Evolutionary conservation across 164 flowering plant species (phyloP), one percentile per base, ranked within the genome.

Genomic region (Aristolochia fimbriata): DNA sequence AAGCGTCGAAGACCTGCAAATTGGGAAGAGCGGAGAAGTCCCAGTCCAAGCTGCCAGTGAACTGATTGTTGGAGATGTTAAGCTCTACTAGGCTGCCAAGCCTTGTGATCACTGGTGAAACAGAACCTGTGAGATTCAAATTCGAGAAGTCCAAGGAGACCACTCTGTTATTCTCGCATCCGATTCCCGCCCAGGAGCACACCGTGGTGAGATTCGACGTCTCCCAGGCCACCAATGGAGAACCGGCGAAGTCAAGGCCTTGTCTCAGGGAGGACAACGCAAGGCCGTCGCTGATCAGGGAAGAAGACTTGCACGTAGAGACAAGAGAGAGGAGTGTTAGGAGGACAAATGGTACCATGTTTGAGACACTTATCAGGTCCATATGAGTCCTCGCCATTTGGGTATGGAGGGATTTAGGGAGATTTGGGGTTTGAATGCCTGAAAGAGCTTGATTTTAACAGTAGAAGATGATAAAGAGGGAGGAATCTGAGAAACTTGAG

Each of bases 101-200:
- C 22, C 60, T 55, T 6, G 78, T 71, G 49, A 92, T 50, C 6
- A 30, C 61, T 13, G 86, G 67, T 0, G 87, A 78, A 55, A 93
- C 75, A 30, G 77, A 71, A 59, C 96, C 97, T 19, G 47, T 53
- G 4, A 93, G 83, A 47, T 74, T 74, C 73, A 90, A 61, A 54
- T 78, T 78, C 45, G 95, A 76, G 43, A 93, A 58, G 72, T 86
- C 80, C 1, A 93, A 60, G 0, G 85, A 69, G 20, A 78, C 74
- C 4, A 92, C 91, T 48, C 96, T 67, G 0, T 71, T 78, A 0
- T 48, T 49, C 13, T 61, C 59, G 66, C 98, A 92, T 46, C 51
- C 70, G 65, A 92, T 52, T 70, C 98, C 94, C 22, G 25, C 72
- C 98, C 98, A 92, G 7, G 79, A 77, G 62, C 98, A 92, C 22